Base-by-base conservation (phyloP, 2,329 filamentous ascomycete species). In the Parastagonospora avenae region DNA sequence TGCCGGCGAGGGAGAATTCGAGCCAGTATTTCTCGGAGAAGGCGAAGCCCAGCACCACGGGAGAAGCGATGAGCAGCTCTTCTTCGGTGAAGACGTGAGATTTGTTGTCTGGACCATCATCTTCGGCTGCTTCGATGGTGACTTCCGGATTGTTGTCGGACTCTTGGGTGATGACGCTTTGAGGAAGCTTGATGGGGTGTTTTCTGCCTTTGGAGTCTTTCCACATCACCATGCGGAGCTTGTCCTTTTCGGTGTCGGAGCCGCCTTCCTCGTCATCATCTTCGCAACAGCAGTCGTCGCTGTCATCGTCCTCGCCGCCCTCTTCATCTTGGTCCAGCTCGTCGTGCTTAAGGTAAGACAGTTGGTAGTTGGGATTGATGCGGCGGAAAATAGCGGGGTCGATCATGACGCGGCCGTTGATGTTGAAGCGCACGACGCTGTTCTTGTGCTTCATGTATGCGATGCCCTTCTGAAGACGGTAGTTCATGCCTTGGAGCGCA, bases 1-100 rank as follows among this genome's bases (percentile, higher is more conserved):
- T 82, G 1, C 87, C 86, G 0, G 88, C 90, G 15, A 97, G 87
- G 0, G 86, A 87, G 63, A 96, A 91, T 70, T 96, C 91, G 0
- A 96, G 82, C 92, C 92, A 97, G 8, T 91, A 79, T 75, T 96
- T 96, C 74, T 96, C 91, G 1, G 85, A 85, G 70, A 96, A 95
- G 1, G 90, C 85, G 63, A 96, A 96, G 0, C 92, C 92, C 1
- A 95, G 82, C 0, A 96, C 90, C 0, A 95, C 86, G 0, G 92
- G 89, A 2, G 90, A 93, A 2, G 91, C 87, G 42, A 95, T 87
- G 5, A 96, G 78, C 19, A 94, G 87, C 60, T 96, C 90, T 55
- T 95, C 91, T 42, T 94, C 90, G 0, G 82, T 89, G 69, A 94
- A 92, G 15, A 83, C 78, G 1, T 80, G 81, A n/a, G 51, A 47